Evolutionary conservation across 805 yeast genomes (phyloP).

Genomic region (Hanseniaspora lachancei): DNA sequence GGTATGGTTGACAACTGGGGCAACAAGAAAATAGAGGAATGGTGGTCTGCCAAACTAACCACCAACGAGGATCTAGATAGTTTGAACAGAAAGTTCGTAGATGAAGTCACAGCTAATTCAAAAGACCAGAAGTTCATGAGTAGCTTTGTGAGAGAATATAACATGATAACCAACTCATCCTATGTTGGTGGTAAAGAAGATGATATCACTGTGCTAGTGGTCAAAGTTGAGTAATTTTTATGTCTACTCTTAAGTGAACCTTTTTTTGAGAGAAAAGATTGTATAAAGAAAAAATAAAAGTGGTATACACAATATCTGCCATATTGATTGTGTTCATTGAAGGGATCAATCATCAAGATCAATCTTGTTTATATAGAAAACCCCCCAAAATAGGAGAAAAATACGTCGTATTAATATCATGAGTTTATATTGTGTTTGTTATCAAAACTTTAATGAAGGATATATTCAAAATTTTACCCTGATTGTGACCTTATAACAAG

Average conservation of each 20-base stretch:
- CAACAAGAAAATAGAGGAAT: constrained; percentile 56
- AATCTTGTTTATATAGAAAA: neutral
- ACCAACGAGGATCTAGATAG: constrained; percentile 29
- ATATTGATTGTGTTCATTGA: neutral
- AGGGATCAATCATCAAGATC: neutral
- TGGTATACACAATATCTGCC: neutral
- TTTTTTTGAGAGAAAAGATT: neutral
- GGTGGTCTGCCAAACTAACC: constrained; percentile 40
- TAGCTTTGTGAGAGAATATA: constrained; percentile 71
- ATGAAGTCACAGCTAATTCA: constrained; percentile 54
- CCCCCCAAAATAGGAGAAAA: too few relatives aligned
- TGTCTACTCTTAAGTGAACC: too few relatives aligned
- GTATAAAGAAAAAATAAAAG: neutral
- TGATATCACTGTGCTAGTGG: constrained; percentile 74
- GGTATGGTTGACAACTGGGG: constrained; percentile 83
- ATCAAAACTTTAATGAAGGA: too few relatives aligned
- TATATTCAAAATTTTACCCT: too few relatives aligned
- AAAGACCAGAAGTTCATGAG: constrained; percentile 63
- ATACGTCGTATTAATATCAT: too few relatives aligned
- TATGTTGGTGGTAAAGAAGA: constrained; percentile 91
- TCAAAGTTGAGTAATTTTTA: constrained; percentile 37
- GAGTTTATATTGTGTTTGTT: too few relatives aligned
- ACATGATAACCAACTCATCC: constrained; percentile 49
- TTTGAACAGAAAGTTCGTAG: constrained; percentile 45
- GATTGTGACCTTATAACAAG: constrained; percentile 1